These are phyloP conservation scores for Pouteria campechiana DNA, from an alignment of 179 eudicot species.

Conservation along the genomic window DNA sequence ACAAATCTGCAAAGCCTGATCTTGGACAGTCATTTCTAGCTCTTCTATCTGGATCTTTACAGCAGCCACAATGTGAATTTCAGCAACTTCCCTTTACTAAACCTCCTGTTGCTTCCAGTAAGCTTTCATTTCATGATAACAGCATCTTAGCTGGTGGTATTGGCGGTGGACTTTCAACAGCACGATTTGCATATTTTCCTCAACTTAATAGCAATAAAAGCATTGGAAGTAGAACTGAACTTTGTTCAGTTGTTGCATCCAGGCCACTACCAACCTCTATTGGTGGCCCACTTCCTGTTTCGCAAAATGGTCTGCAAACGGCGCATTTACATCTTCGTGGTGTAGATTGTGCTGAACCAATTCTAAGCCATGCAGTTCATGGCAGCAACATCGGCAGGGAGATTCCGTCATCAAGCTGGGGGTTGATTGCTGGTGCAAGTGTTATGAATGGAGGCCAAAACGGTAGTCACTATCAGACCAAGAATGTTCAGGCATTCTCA, in stretches of 20 bases:
- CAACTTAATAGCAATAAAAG: constrained; percentile 17
- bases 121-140: constrained; percentile 8
- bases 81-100: constrained; percentile 19
- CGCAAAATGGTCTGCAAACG: constrained; percentile 18
- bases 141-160: constrained; percentile 8
- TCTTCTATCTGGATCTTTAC: constrained; percentile 30
- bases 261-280: constrained; percentile 5
- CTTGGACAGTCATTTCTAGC: constrained; percentile 28
- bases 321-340: constrained; percentile 6
- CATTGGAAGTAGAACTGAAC: constrained; percentile 12
- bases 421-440: constrained; percentile 3
- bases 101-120: constrained; percentile 11
- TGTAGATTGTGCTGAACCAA: constrained; percentile 5
- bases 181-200: constrained; percentile 9
- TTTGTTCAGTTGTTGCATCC: constrained; percentile 14
- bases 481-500: constrained; percentile 6
- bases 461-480: no score
- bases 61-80: constrained; percentile 18
- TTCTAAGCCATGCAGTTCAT: constrained; percentile 9
- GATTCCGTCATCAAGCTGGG: constrained; percentile 7
- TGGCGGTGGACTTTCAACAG: constrained; percentile 12
- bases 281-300: constrained; percentile 10
- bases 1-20: constrained; percentile 22
- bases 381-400: constrained; percentile 11
- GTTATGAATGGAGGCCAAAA: constrained; percentile 13